A percentile compares a stretch with the other conserved stretches of the same genome.
Evolutionary conservation across 2,329 filamentous ascomycete genomes (phyloP).

Genomic region (Rhynchosporium graminicola): DNA sequence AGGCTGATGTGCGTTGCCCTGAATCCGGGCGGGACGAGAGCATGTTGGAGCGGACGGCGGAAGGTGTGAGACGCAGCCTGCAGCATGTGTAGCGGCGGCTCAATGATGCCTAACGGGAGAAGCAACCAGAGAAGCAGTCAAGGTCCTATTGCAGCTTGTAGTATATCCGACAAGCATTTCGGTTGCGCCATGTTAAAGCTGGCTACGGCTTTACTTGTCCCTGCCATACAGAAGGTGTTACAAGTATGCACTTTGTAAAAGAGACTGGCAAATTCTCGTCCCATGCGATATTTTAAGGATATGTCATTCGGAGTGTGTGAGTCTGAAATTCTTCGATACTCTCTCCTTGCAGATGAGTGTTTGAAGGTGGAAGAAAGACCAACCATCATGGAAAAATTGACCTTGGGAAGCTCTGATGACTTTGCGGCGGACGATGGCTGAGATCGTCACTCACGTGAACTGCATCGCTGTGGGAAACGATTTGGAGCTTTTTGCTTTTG

Average conservation of each 20-base stretch:
- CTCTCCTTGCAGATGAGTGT: too few relatives aligned
- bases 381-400: too few relatives aligned
- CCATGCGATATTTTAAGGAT: too few relatives aligned
- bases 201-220: background rate
- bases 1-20: background rate
- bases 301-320: too few relatives aligned
- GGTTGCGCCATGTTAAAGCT: background rate
- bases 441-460: too few relatives aligned
- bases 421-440: too few relatives aligned
- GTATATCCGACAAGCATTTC: background rate
- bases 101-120: background rate
- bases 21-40: background rate
- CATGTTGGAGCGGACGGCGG: background rate
- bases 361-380: too few relatives aligned
- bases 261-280: too few relatives aligned
- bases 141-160: background rate
- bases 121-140: background rate
- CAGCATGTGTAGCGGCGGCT: constrained; percentile 5
- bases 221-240: background rate
- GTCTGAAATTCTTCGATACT: too few relatives aligned
- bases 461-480: too few relatives aligned
- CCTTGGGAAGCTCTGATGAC: too few relatives aligned
- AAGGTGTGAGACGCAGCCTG: constrained; percentile 9
- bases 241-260: constrained; percentile 3
- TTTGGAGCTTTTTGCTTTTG: too few relatives aligned